phyloP scores from a whole-genome alignment of 192 early-diverging fungal genomes.

The Podila verticillata region DNA sequence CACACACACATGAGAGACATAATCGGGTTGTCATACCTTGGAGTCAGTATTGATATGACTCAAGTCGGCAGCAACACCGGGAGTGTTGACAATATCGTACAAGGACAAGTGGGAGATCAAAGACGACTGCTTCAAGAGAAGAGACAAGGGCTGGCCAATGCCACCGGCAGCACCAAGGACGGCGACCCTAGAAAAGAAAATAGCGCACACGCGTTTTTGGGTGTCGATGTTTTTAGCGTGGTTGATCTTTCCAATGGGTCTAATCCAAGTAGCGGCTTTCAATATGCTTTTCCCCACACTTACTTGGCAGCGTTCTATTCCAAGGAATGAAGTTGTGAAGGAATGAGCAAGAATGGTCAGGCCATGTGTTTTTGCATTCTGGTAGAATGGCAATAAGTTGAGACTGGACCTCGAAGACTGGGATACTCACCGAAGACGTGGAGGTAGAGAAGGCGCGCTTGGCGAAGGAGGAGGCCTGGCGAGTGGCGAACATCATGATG shows the following conservation, averaged over 20 bases:
- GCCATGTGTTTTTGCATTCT: too few relatives aligned
- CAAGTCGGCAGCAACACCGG: constrained; percentile 96
- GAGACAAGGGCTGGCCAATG: constrained; percentile 97
- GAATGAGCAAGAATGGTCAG: not conserved
- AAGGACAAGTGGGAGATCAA: constrained; percentile 88
- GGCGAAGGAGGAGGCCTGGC: constrained; percentile 45
- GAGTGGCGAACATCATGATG: constrained; percentile 36
- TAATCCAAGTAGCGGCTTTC: too few relatives aligned
- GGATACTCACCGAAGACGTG: constrained; percentile 56
- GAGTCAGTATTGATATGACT: constrained; percentile 90
- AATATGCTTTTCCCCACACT: constrained; percentile 4
- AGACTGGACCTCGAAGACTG: too few relatives aligned
- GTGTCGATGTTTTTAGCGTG: not conserved
- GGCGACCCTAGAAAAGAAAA: constrained; percentile 46
- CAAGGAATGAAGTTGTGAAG: not conserved
- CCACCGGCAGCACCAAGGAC: constrained; percentile 77
- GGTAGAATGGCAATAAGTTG: too few relatives aligned
- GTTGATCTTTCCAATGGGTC: not conserved
- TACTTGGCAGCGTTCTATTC: constrained; percentile 56
- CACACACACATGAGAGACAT: too few relatives aligned
- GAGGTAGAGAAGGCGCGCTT: constrained; percentile 70
- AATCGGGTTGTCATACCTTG: constrained; percentile 57
- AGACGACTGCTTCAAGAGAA: constrained; percentile 90
- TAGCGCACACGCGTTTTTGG: not conserved
- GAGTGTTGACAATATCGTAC: constrained; percentile 98